These are phyloP conservation scores for Plectosphaerella cucumerina DNA, from an alignment of 2,329 filamentous ascomycete species.

Conservation along the genomic window DNA sequence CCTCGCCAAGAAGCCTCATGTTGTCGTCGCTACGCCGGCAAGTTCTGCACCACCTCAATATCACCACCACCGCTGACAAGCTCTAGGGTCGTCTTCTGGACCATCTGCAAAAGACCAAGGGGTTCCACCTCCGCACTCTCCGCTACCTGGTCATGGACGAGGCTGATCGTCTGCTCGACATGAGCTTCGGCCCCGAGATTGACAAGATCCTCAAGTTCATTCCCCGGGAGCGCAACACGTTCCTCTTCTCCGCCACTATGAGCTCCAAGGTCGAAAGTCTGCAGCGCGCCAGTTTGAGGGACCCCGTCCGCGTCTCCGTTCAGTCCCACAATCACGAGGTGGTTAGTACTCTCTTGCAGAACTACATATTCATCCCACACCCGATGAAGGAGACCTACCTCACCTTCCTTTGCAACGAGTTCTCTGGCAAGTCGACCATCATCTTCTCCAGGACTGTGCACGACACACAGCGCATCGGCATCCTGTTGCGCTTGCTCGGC, in stretches of 20 bases:
- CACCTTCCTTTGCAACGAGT: conserved; percentile 81
- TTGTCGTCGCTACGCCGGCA: conserved; percentile 87
- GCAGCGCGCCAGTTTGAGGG: conserved; percentile 81
- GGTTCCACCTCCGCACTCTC: conserved; percentile 76
- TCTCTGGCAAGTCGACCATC: conserved; percentile 79
- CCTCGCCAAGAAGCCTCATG: conserved; percentile 91
- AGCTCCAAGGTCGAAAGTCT: conserved; percentile 89
- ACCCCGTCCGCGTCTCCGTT: conserved; percentile 72
- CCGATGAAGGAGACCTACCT: conserved; percentile 88
- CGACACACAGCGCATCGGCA: conserved; percentile 81
- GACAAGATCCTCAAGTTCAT: conserved; percentile 92
- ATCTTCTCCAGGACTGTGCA: conserved; percentile 91
- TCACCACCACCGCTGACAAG: neutral
- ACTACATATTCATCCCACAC: conserved; percentile 81
- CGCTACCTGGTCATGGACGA: conserved; percentile 95
- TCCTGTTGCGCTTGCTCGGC: conserved; percentile 77
- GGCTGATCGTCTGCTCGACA: conserved; percentile 87
- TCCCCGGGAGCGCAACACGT: conserved; percentile 41
- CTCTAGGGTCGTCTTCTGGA: conserved; percentile 41
- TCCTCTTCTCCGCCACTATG: conserved; percentile 83
- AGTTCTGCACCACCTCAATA: neutral
- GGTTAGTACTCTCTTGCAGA: conserved; percentile 81
- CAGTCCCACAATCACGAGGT: conserved; percentile 78
- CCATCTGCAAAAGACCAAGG: conserved; percentile 94
- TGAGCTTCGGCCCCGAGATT: conserved; percentile 89